phyloP scores from a whole-genome alignment of 2,329 filamentous ascomycete species.

The Colletotrichum musae region DNA sequence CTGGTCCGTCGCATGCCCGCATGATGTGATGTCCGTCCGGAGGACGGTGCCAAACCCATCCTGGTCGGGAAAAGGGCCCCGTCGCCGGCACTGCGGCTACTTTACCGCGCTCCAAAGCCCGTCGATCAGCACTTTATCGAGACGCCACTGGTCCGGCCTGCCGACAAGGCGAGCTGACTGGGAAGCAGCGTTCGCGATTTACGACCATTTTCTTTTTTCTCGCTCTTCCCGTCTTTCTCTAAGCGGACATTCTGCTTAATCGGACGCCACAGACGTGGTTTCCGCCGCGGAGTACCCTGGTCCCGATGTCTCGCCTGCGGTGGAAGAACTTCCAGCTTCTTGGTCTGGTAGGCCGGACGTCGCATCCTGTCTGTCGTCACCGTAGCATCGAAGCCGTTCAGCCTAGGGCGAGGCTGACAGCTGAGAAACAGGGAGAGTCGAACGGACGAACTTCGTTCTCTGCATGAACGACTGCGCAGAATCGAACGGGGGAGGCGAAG shows the following conservation, averaged over 20 bases:
- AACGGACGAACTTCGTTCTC: constrained; percentile 5
- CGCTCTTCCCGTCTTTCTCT: background rate
- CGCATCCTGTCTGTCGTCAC: background rate
- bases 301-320: background rate
- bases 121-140: constrained; percentile 28
- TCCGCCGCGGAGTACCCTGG: background rate
- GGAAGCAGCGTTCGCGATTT: background rate
- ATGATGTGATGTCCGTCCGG: constrained; percentile 16
- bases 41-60: constrained; percentile 7
- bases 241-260: constrained; percentile 4
- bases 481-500: background rate
- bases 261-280: constrained; percentile 18
- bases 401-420: constrained; percentile 1
- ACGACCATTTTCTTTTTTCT: constrained; percentile 1
- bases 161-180: background rate
- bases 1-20: constrained; percentile 6
- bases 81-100: constrained; percentile 29
- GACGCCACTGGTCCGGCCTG: constrained; percentile 18
- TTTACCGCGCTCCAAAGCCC: constrained; percentile 16
- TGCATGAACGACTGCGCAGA: background rate
- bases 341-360: background rate
- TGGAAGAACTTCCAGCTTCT: background rate
- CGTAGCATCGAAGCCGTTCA: constrained; percentile 3
- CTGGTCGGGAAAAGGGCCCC: background rate
- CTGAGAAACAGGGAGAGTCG: constrained; percentile 1